Evolutionary conservation across 495 filamentous ascomycete genomes (phyloP), one percentile per base, ranked within the genome.

Genomic region (Endocarpon pusillum): DNA sequence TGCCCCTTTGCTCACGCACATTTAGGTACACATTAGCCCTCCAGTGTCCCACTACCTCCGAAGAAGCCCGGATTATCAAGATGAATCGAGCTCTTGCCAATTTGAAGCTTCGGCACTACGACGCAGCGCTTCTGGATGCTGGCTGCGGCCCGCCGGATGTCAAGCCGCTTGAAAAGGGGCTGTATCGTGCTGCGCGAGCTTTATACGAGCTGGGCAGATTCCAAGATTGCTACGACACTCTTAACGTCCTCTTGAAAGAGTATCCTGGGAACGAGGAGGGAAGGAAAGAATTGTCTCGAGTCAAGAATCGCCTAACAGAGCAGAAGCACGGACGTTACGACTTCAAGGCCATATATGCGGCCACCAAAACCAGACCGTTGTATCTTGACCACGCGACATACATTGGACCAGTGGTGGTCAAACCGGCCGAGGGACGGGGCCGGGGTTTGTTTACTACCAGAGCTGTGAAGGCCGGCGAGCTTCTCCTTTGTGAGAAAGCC

Each of bases 401-500:
- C 36, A 43, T 57, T 19, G 52, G 51, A 0, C 52, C 51, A 9
- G 49, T 54, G 3, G 25, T 40, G 22, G 37, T 59, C 3, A 48
- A 46, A 19, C 7, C 26, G 0, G 42, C 49, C 1, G 26, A 39
- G 1, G 42, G 33, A 19, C 41, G 42, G 33, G 62, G 67, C 6
- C 48, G 55, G 12, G 65, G 65, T 1, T 38, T 69, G 2, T 73
- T 69, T 36, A 55, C 62, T 0, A 65, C 62, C 9, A 41, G 50
- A 16, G 54, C 42, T 7, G 57, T 75, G 31, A 48, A 58, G 31
- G 56, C 56, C 0, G 71, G 69, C 0, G 66, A 71, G 4, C 49
- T 73, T 9, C 42, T 73, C 1, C 36, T 71, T 11, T 69, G 61
- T 32, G 67, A 73, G 39, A 74, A 73, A 37, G 65, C 68, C 0